phyloP scores from a whole-genome alignment of 257 asterid species.

The Leonotis leonurus region DNA sequence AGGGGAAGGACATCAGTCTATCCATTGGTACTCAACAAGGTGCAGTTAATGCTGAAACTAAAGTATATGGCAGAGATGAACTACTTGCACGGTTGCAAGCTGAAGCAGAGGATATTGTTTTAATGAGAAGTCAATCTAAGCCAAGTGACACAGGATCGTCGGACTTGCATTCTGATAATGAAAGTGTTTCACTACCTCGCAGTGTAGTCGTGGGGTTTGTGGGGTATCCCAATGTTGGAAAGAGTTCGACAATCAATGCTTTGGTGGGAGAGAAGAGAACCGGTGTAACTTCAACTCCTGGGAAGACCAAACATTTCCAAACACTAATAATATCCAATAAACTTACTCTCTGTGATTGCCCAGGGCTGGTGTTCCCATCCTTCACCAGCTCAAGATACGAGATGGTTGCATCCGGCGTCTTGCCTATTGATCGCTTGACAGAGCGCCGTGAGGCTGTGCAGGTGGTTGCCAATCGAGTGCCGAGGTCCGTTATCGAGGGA shows the following conservation, averaged over 20 bases:
- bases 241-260: constrained; percentile 96
- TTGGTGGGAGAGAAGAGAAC: constrained; percentile 87
- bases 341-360: constrained; percentile 95
- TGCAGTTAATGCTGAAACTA: constrained; percentile 42
- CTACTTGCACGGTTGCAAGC: constrained; percentile 66
- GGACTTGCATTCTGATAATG: constrained; percentile 24
- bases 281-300: constrained; percentile 98
- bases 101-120: constrained; percentile 85
- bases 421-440: constrained; percentile 88
- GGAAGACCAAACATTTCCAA: constrained; percentile 97
- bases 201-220: constrained; percentile 85
- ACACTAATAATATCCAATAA: constrained; percentile 82
- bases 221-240: constrained; percentile 98
- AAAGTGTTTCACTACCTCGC: constrained; percentile 12
- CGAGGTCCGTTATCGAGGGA: constrained; percentile 54
- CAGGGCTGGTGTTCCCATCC: constrained; percentile 95
- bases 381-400: constrained; percentile 94
- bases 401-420: constrained; percentile 96
- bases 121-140: constrained; percentile 35
- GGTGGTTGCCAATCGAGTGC: constrained; percentile 81
- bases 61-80: constrained; percentile 72
- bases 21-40: constrained; percentile 29
- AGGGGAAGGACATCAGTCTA: constrained; percentile 39
- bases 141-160: constrained; percentile 13
- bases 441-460: constrained; percentile 89